phyloP scores from a whole-genome alignment of 805 yeast species.

The Nakazawaea ambrosiae region DNA sequence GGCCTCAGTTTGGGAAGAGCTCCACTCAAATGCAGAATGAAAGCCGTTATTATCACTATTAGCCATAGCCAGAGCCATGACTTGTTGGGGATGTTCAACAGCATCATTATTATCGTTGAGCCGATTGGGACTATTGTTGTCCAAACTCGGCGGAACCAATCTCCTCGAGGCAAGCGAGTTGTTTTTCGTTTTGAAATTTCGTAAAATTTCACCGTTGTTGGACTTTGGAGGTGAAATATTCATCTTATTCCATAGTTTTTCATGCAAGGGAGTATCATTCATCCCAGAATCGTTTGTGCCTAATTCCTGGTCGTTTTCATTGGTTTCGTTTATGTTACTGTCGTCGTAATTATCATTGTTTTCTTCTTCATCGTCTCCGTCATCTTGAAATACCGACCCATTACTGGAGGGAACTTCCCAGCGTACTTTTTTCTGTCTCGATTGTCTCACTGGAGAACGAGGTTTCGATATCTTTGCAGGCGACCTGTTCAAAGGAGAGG shows the following conservation, averaged over 20 bases:
- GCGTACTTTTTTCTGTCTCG: constrained; percentile 34
- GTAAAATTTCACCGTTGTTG: background rate
- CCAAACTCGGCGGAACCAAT: constrained; percentile 3
- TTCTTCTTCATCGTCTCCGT: background rate
- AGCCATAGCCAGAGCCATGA: no score
- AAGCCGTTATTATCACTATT: no score
- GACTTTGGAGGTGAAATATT: constrained; percentile 7
- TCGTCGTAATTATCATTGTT: constrained; percentile 2
- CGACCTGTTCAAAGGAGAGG: constrained; percentile 11
- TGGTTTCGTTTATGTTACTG: background rate
- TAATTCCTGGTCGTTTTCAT: no score
- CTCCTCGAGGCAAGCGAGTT: constrained; percentile 4
- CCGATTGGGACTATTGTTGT: no score
- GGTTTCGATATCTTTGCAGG: constrained; percentile 12
- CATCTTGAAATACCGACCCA: background rate
- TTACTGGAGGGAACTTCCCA: constrained; percentile 31
- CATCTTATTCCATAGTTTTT: constrained; percentile 6
- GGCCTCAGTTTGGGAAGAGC: no score
- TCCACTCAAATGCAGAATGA: no score
- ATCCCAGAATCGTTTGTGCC: no score
- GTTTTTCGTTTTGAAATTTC: background rate
- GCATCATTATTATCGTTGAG: no score
- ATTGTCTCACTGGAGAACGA: constrained; percentile 12
- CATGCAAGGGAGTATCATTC: constrained; percentile 8
- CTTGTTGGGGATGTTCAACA: no score